These are phyloP conservation scores for Talaromyces funiculosus DNA, from an alignment of 2,329 filamentous ascomycete species.

Conservation along the genomic window DNA sequence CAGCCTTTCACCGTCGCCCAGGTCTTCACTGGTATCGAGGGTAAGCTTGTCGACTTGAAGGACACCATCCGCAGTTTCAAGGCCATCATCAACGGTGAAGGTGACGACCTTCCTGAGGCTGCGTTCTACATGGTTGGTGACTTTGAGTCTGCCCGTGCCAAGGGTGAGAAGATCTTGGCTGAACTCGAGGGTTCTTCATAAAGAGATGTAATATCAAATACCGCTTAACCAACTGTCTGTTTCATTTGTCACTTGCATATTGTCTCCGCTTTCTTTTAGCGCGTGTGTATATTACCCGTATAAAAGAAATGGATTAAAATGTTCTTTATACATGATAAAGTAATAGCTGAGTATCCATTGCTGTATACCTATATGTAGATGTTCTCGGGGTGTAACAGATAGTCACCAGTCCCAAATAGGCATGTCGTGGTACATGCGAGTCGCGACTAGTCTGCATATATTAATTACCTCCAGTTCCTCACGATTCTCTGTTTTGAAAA, in stretches of 20 bases:
- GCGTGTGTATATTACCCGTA: conserved; percentile 39
- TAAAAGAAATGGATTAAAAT: conserved; percentile 22
- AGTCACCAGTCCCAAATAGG: conserved; percentile 3
- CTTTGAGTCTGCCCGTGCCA: conserved; percentile 82
- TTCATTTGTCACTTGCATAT: conserved; percentile 28
- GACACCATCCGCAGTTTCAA: conserved; percentile 97
- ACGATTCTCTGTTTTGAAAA: not conserved
- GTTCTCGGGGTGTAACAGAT: not conserved
- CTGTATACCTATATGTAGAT: not conserved
- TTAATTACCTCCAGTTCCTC: not conserved
- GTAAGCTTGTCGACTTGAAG: conserved; percentile 95
- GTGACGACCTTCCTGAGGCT: conserved; percentile 90
- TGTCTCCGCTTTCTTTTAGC: conserved; percentile 34
- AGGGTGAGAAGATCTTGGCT: conserved; percentile 99
- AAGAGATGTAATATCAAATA: conserved; percentile 36
- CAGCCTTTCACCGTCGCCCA: conserved; percentile 93
- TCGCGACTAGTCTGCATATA: not conserved
- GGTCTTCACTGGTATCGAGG: conserved; percentile 76
- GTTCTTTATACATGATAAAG: not conserved
- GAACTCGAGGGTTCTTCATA: conserved; percentile 66
- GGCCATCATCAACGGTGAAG: conserved; percentile 90
- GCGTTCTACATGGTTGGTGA: conserved; percentile 98
- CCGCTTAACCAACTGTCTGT: conserved; percentile 9
- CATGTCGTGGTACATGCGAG: conserved; percentile 2
- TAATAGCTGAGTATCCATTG: too few relatives aligned